phyloP scores from a whole-genome alignment of 768 basidiomycete species.

The Serendipita sp. region DNA sequence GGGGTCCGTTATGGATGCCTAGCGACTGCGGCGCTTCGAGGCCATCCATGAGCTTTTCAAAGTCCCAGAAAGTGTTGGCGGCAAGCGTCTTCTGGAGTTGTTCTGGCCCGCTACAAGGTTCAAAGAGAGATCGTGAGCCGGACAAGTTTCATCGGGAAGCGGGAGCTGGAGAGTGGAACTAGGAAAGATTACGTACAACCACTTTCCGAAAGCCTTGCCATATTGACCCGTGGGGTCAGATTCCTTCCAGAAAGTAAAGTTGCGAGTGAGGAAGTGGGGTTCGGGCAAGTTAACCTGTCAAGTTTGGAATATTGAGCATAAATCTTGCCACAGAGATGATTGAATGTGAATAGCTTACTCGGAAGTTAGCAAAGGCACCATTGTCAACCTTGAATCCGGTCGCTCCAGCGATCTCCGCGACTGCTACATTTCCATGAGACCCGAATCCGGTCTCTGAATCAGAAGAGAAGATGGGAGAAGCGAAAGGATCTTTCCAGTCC shows the following conservation, averaged over 20 bases:
- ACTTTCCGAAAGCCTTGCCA: not conserved
- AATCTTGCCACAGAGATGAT: not conserved
- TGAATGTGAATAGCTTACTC: not conserved
- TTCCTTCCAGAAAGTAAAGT: slow-evolving; percentile 3
- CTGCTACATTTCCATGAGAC: not conserved
- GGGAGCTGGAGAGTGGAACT: too few species aligned
- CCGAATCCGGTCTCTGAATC: slow-evolving; percentile 1
- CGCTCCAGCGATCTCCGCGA: not conserved
- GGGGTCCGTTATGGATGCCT: not conserved
- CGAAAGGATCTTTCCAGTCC: not conserved
- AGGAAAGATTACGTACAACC: not conserved
- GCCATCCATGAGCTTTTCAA: not conserved
- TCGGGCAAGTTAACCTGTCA: not conserved
- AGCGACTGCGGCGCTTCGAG: not conserved
- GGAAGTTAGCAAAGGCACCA: slow-evolving; percentile 3
- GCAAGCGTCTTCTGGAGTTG: not conserved
- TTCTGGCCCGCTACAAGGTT: not conserved
- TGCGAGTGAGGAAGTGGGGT: slow-evolving; percentile 2
- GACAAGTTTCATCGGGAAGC: too few species aligned
- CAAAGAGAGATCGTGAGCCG: too few species aligned
- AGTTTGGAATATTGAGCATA: too few species aligned
- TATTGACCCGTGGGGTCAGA: not conserved
- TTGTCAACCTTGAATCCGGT: slow-evolving; percentile 3
- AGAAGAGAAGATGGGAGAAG: not conserved
- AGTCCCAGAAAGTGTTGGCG: not conserved